Conservation (phyloP, 1,284 basidiomycete genomes). For the Apiotrichum porosum region DNA sequence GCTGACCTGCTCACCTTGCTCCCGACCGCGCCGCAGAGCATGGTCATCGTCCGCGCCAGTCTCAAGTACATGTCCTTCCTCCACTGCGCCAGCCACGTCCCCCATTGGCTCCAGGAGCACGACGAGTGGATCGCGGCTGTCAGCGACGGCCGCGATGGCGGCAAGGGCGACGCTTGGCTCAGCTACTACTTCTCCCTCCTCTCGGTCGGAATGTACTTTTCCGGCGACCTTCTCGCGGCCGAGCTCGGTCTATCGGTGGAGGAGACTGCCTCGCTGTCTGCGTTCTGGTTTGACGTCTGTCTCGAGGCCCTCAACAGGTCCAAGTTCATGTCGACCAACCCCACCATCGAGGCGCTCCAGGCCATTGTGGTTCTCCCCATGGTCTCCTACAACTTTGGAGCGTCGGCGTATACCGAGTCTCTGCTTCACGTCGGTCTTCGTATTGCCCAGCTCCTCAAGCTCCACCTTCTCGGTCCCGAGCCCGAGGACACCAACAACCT, state of each 20-base stretch:
- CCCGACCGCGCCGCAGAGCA: slow-evolving; percentile 15
- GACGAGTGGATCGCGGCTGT: slow-evolving; percentile 24
- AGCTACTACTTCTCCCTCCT: slow-evolving; percentile 17
- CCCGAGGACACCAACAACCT: slow-evolving; percentile 13
- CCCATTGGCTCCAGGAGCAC: slow-evolving; percentile 23
- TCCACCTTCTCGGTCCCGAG: slow-evolving; percentile 18
- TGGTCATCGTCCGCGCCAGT: slow-evolving; percentile 16
- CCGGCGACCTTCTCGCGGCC: slow-evolving; percentile 18
- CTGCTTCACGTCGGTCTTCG: slow-evolving; percentile 20
- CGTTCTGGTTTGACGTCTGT: slow-evolving; percentile 23
- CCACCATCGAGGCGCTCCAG: slow-evolving; percentile 20
- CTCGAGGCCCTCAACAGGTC: slow-evolving; percentile 23
- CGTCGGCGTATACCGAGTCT: slow-evolving; percentile 21
- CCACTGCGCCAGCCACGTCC: slow-evolving; percentile 26
- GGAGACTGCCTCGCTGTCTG: slow-evolving; percentile 14
- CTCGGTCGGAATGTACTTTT: slow-evolving; percentile 21
- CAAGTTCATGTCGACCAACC: slow-evolving; percentile 24
- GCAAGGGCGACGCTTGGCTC: slow-evolving; percentile 21
- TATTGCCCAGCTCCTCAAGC: slow-evolving; percentile 18
- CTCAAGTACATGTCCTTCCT: slow-evolving; percentile 24
- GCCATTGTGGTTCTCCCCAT: slow-evolving; percentile 20
- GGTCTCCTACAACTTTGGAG: slow-evolving; percentile 24
- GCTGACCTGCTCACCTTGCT: slow-evolving; percentile 21
- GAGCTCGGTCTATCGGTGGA: slow-evolving; percentile 17
- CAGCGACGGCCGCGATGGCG: slow-evolving; percentile 12